phyloP scores from a whole-genome alignment of 768 basidiomycete species.

The Imleria badia region DNA sequence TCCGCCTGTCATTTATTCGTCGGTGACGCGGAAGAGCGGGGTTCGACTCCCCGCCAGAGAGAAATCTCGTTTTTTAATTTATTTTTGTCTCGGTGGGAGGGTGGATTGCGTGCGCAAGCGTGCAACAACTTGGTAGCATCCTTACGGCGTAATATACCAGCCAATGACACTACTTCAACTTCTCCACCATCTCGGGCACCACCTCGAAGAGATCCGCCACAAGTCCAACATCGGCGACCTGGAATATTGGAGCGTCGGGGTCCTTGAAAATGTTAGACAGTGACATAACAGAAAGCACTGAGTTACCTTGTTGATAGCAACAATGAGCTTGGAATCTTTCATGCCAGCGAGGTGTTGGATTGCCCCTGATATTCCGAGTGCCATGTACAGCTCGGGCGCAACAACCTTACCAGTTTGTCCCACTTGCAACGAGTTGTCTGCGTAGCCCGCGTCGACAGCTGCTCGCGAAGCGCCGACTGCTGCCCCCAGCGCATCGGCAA shows the following conservation, averaged over 20 bases:
- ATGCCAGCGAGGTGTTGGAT: conserved; percentile 99
- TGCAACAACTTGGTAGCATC: background rate
- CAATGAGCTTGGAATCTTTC: conserved; percentile 99
- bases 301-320: conserved; percentile 91
- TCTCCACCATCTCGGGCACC: conserved; percentile 88
- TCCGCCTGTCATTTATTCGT: conserved; percentile 41
- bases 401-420: conserved; percentile 99
- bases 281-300: background rate
- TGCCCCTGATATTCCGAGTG: conserved; percentile 95
- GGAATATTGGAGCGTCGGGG: conserved; percentile 97
- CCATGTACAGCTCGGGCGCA: conserved; percentile 94
- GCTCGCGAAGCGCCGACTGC: conserved; percentile 98
- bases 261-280: conserved; percentile 54
- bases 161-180: conserved; percentile 56
- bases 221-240: conserved; percentile 93
- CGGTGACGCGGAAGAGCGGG: conserved; percentile 37
- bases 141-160: conserved; percentile 19
- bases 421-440: conserved; percentile 97
- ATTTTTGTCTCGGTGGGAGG: background rate
- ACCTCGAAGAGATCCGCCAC: conserved; percentile 92
- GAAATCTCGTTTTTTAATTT: background rate
- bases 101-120: background rate
- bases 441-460: conserved; percentile 97
- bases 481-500: conserved; percentile 91
- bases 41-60: conserved; percentile 50